These are phyloP conservation scores for Leccinum pachyderme DNA, from an alignment of 1,284 basidiomycete species.

Conservation along the genomic window DNA sequence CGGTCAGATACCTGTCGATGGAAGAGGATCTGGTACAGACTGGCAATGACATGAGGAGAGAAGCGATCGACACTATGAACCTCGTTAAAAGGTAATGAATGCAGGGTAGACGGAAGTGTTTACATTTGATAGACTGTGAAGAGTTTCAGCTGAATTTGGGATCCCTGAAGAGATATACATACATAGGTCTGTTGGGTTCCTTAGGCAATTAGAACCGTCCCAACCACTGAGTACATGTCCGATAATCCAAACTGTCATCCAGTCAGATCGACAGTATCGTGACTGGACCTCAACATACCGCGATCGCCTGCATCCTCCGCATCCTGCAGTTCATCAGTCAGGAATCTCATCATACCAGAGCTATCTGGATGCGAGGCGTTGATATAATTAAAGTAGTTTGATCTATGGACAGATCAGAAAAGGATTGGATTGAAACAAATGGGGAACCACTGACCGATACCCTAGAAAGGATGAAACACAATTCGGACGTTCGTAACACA, in stretches of 20 bases:
- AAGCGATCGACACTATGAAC: constrained; percentile 69
- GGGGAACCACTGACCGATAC: constrained; percentile 18
- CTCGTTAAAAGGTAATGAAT: not conserved
- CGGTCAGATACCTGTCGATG: constrained; percentile 4
- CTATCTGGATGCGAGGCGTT: constrained; percentile 69
- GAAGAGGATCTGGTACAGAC: constrained; percentile 39
- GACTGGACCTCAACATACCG: constrained; percentile 39
- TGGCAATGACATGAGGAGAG: constrained; percentile 76
- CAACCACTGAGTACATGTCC: constrained; percentile 79
- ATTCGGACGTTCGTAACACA: not conserved
- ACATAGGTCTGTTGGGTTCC: constrained; percentile 68
- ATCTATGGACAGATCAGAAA: constrained; percentile 32
- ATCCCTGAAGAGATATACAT: constrained; percentile 30
- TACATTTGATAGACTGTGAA: constrained; percentile 71
- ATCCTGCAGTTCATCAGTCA: constrained; percentile 79
- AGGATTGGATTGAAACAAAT: not conserved
- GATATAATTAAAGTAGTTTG: constrained; percentile 78
- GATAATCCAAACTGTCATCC: constrained; percentile 66
- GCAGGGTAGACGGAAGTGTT: constrained; percentile 12
- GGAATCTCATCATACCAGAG: constrained; percentile 73
- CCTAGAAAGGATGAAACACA: constrained; percentile 8
- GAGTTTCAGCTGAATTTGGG: constrained; percentile 3
- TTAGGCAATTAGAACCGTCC: constrained; percentile 65
- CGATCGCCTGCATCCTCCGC: constrained; percentile 71
- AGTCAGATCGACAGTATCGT: constrained; percentile 11